A percentile compares a stretch with the other conserved stretches of the same genome.
Evolutionary conservation across 805 yeast species (phyloP).

Genomic region (Ogataea siamensis): DNA sequence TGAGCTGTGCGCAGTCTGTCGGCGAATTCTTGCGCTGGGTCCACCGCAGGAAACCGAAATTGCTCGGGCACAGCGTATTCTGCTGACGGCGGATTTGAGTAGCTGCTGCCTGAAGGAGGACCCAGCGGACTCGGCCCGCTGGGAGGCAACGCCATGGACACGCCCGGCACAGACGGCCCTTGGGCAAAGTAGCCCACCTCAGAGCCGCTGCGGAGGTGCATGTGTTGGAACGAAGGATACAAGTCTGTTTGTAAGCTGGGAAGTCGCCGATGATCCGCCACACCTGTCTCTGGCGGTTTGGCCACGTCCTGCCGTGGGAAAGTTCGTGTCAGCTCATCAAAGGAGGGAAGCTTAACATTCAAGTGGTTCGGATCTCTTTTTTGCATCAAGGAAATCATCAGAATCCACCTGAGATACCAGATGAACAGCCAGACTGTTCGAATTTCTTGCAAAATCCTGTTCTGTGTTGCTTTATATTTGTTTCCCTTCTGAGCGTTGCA

Average conservation of each 20-base stretch:
- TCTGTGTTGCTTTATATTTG: conserved; percentile 9
- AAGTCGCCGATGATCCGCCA: conserved; percentile 1
- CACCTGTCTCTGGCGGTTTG: not conserved
- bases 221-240: conserved; percentile 7
- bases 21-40: not conserved
- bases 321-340: conserved; percentile 23
- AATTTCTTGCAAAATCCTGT: not conserved
- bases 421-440: conserved; percentile 5
- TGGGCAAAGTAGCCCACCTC: conserved; percentile 1
- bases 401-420: conserved; percentile 1
- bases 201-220: conserved; percentile 4
- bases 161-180: not conserved
- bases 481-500: conserved; percentile 4
- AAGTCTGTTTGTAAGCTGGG: conserved; percentile 3
- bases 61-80: conserved; percentile 5
- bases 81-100: not conserved
- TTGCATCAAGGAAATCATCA: conserved; percentile 17
- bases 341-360: conserved; percentile 24
- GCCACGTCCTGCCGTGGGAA: conserved; percentile 12
- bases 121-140: not conserved
- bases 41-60: conserved; percentile 8
- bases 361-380: conserved; percentile 9
- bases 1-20: conserved; percentile 3
- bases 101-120: not conserved
- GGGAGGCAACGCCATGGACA: not conserved